A percentile compares a stretch with the other conserved stretches of the same genome.
phyloP scores from a whole-genome alignment of 495 filamentous ascomycete genomes.

The Bacidia rubella region DNA sequence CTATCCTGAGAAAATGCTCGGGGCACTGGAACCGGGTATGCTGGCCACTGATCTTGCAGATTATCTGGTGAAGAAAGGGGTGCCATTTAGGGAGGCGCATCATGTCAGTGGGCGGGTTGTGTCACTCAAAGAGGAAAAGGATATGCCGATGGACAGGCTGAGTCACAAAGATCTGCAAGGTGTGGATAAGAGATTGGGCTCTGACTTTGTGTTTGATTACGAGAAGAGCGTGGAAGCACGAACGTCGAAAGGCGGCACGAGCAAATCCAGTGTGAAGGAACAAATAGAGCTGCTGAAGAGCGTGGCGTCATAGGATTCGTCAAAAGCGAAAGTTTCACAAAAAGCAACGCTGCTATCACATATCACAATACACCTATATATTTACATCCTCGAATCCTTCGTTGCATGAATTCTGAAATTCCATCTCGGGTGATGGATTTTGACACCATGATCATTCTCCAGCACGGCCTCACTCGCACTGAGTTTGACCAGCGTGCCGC shows the following conservation, averaged over 20 bases:
- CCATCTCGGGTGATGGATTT: slow-evolving; percentile 41
- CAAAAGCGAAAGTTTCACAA: too few species aligned
- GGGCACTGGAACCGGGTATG: slow-evolving; percentile 62
- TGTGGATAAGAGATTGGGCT: slow-evolving; percentile 62
- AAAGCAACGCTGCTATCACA: neutral
- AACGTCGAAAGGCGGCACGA: slow-evolving; percentile 56
- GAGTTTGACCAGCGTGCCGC: slow-evolving; percentile 35
- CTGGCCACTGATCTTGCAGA: slow-evolving; percentile 77
- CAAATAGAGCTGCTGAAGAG: slow-evolving; percentile 4
- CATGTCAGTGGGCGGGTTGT: slow-evolving; percentile 80
- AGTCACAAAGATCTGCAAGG: slow-evolving; percentile 53
- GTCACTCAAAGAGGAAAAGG: slow-evolving; percentile 54
- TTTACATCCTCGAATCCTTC: neutral
- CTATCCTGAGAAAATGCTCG: slow-evolving; percentile 62
- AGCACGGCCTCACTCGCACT: slow-evolving; percentile 37
- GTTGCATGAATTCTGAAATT: slow-evolving; percentile 36
- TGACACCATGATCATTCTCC: slow-evolving; percentile 30
- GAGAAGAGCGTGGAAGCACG: slow-evolving; percentile 78
- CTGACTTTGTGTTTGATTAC: slow-evolving; percentile 77
- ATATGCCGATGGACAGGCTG: slow-evolving; percentile 64
- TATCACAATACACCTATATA: neutral
- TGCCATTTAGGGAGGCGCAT: slow-evolving; percentile 66
- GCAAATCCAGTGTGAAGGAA: slow-evolving; percentile 4
- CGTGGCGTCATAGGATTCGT: neutral
- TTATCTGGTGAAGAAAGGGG: slow-evolving; percentile 81